These are phyloP conservation scores for Xylaria sp. DNA, from an alignment of 2,329 filamentous ascomycete genomes.

Conservation along the genomic window DNA sequence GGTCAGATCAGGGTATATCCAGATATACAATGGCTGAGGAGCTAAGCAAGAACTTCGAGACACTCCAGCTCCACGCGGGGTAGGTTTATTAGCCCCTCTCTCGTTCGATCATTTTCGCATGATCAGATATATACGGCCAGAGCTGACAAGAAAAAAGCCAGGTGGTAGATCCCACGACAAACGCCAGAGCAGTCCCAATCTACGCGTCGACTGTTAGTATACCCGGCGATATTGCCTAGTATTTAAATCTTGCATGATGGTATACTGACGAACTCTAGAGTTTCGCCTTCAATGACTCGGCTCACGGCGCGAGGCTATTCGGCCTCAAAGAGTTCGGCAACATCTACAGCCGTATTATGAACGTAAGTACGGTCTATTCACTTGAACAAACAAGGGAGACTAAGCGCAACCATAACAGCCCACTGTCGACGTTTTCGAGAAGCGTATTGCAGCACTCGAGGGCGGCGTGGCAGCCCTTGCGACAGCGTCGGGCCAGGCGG, in stretches of 20 bases:
- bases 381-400: neutral
- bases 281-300: slow-evolving; percentile 94
- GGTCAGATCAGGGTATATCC: slow-evolving; percentile 18
- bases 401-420: slow-evolving; percentile 63
- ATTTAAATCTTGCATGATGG: neutral
- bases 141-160: slow-evolving; percentile 65
- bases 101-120: neutral
- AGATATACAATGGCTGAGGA: slow-evolving; percentile 55
- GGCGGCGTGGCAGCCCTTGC: slow-evolving; percentile 89
- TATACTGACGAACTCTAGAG: slow-evolving; percentile 63
- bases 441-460: slow-evolving; percentile 94
- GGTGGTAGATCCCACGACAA: slow-evolving; percentile 81
- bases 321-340: slow-evolving; percentile 97
- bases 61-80: slow-evolving; percentile 86
- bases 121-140: neutral
- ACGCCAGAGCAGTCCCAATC: slow-evolving; percentile 91
- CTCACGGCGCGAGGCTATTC: slow-evolving; percentile 93
- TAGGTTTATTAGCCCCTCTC: slow-evolving; percentile 53
- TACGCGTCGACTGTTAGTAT: slow-evolving; percentile 81
- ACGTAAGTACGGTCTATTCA: slow-evolving; percentile 61
- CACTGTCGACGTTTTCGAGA: slow-evolving; percentile 95
- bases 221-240: neutral
- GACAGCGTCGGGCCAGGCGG: slow-evolving; percentile 85
- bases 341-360: slow-evolving; percentile 97
- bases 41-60: slow-evolving; percentile 76